Evolutionary conservation across 176 grass and related monocot species (phyloP).

Genomic region (Guadua angustifolia): DNA sequence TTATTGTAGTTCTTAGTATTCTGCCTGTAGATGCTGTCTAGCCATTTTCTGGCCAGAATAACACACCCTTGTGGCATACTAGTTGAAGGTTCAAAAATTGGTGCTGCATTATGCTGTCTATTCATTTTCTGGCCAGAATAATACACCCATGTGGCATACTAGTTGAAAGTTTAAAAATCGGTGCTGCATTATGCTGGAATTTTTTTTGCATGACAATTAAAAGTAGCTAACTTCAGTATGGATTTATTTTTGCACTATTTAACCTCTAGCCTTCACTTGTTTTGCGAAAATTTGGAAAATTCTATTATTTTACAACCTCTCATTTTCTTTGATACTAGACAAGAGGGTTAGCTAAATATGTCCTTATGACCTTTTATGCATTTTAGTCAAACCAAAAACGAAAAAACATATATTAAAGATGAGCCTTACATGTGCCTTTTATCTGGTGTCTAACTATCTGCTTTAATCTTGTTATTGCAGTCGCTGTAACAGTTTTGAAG

Average conservation of each 20-base stretch:
- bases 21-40: not conserved
- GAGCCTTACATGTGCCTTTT: not conserved
- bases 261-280: constrained; percentile 16
- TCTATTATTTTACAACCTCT: constrained; percentile 2
- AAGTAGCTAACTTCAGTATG: not conserved
- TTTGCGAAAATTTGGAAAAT: not conserved
- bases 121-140: constrained; percentile 19
- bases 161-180: constrained; percentile 6
- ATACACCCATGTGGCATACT: not conserved
- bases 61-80: not conserved
- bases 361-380: constrained; percentile 7
- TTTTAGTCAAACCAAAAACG: constrained; percentile 3
- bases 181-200: not conserved
- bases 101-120: not conserved
- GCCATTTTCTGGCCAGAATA: constrained; percentile 22
- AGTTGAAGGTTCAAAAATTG: constrained; percentile 4
- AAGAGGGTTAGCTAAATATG: constrained; percentile 10
- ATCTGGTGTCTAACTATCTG: constrained; percentile 14
- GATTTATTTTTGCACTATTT: not conserved
- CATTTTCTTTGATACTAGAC: not conserved
- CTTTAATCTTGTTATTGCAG: constrained; percentile 61
- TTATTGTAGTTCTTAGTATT: not conserved
- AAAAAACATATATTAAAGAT: not conserved
- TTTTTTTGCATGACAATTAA: not conserved
- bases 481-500: constrained; percentile 90